Base-by-base conservation (phyloP, 1,139 yeast species). In the Hanseniaspora uvarum region DNA sequence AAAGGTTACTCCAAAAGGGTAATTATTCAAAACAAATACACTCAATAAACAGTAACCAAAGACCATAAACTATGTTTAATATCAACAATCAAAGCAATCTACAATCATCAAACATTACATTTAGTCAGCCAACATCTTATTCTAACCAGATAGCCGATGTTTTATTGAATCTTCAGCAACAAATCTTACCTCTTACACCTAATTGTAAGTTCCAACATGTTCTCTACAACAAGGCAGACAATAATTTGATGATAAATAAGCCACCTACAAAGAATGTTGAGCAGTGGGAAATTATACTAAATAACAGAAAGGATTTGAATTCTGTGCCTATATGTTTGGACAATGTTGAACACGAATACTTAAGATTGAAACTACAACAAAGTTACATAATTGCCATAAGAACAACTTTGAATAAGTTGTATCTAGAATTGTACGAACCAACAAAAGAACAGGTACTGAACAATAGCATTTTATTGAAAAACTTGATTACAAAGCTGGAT, bases 351-450 rank as follows among this genome's bases (percentile, higher is more conserved):
- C 48, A 50, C 7, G 53, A 50, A 21, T 50, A 50, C 28, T 37
- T 46, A n/a, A 50, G 53, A 50, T 26, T 50, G n/a, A 50, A 50
- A 14, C 16, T 50, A 11, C 53, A 50, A 30, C 53, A 50, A 37
- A 50, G 45, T 18, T 43, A 46, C 33, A 50, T 50, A 11, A 41
- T 41, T 4, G 53, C 53, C n/a, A 43, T 50, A 6, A 43, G 53
- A 44, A 14, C 48, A 21, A 50, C 53, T 4, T 19, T 50, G 6
- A 50, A 50, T n/a, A 41, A 50, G n/a, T 14, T 50, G 1, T 50
- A 50, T 18, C 40, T 43, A 16, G 48, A 50, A 2, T 7, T 43
- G 5, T 50, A 50, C 14, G 36, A 43, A 11, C 53, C 53, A 4
- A 37, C 53, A 26, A 50, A 50, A 21, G 53, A 50, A 16, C 46